Conservation (phyloP, 495 filamentous ascomycete species). For the Parathielavia hyrcaniae region DNA sequence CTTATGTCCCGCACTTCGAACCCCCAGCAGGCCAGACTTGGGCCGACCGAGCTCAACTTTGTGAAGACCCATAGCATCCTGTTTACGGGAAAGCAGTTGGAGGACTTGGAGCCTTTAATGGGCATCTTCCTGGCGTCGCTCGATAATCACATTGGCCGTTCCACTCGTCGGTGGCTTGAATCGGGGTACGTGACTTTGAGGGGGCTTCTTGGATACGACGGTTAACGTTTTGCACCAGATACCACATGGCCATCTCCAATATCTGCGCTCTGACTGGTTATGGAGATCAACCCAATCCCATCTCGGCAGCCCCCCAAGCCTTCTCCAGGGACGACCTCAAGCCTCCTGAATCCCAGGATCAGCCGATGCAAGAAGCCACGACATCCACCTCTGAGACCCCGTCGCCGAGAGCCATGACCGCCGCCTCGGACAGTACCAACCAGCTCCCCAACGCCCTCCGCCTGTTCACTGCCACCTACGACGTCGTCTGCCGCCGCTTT, state of each 20-base stretch:
- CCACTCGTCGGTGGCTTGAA: conserved; percentile 57
- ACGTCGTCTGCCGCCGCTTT: too few relatives aligned
- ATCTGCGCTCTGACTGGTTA: conserved; percentile 36
- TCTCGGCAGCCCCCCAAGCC: conserved; percentile 29
- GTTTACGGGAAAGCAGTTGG: conserved; percentile 51
- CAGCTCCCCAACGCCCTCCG: too few relatives aligned
- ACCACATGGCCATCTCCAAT: too few relatives aligned
- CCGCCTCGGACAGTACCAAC: too few relatives aligned
- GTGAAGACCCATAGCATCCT: conserved; percentile 61
- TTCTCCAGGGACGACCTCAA: not conserved
- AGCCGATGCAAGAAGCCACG: conserved; percentile 19
- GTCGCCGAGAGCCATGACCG: conserved; percentile 5
- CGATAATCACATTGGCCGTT: conserved; percentile 53
- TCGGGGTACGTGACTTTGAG: conserved; percentile 41
- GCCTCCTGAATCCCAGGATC: conserved; percentile 18
- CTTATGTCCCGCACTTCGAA: conserved; percentile 48
- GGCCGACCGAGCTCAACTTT: conserved; percentile 45
- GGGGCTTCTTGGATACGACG: conserved; percentile 22
- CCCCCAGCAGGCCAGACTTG: conserved; percentile 12
- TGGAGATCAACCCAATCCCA: conserved; percentile 36
- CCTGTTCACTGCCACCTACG: too few relatives aligned
- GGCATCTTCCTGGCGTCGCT: conserved; percentile 50
- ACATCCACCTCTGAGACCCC: conserved; percentile 15
- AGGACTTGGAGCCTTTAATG: conserved; percentile 44
- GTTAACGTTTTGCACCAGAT: conserved; percentile 33